Evolutionary conservation across 306 rosid genomes (phyloP).

Genomic region (Bauhinia variegata): DNA sequence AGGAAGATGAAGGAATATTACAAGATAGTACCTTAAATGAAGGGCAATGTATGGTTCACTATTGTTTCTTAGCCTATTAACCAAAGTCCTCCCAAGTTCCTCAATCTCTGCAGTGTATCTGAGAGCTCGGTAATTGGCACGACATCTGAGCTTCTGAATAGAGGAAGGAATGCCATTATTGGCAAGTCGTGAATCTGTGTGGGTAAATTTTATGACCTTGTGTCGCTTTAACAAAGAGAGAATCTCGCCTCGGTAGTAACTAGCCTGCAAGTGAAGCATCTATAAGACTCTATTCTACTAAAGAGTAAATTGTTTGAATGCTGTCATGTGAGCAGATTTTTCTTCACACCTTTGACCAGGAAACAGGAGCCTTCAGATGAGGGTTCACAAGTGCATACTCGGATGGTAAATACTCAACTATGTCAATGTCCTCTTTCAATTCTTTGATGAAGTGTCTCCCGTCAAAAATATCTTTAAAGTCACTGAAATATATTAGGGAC

Average conservation of each 20-base stretch:
- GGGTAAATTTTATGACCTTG: constrained; percentile 76
- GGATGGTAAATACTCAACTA: constrained; percentile 77
- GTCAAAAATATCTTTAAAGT: constrained; percentile 94
- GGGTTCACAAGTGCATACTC: constrained; percentile 57
- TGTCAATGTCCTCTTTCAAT: constrained; percentile 70
- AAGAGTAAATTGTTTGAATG: background rate
- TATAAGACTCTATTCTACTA: constrained; percentile 36
- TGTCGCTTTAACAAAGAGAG: constrained; percentile 64
- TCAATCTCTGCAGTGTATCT: constrained; percentile 77
- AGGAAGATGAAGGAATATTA: background rate
- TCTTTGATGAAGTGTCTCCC: constrained; percentile 87
- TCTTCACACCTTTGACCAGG: constrained; percentile 91
- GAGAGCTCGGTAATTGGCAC: constrained; percentile 86
- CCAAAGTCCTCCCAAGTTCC: constrained; percentile 75
- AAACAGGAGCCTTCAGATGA: constrained; percentile 81
- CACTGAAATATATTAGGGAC: constrained; percentile 66
- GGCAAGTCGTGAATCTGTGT: constrained; percentile 87
- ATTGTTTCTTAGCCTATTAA: constrained; percentile 68
- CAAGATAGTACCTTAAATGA: constrained; percentile 73
- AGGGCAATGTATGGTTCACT: constrained; percentile 83
- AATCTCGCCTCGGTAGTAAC: constrained; percentile 89
- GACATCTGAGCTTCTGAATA: constrained; percentile 87
- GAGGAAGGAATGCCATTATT: constrained; percentile 85
- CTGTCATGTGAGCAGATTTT: background rate
- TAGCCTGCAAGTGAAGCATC: constrained; percentile 67